Percentiles rank a stretch among this genome's conserved stretches.
These are phyloP conservation scores for Candida koratica DNA, from an alignment of 805 yeast species.

Conservation along the genomic window DNA sequence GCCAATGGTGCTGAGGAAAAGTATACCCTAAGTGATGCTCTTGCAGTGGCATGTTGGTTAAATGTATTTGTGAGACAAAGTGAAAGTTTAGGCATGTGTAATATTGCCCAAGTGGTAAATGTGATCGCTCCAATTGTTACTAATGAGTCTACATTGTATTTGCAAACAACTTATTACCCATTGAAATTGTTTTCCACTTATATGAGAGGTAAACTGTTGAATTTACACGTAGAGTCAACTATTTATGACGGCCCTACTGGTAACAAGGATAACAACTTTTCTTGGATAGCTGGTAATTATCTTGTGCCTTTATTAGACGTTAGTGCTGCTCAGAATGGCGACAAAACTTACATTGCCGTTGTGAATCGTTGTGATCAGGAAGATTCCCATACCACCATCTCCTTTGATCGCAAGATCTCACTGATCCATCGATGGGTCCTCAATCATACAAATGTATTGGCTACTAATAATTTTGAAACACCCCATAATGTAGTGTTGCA, in stretches of 20 bases:
- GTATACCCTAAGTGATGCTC: constrained; percentile 27
- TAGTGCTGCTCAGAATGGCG: constrained; percentile 21
- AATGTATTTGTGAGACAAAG: constrained; percentile 31
- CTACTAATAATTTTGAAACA: constrained; percentile 24
- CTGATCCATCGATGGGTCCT: constrained; percentile 19
- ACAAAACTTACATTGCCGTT: constrained; percentile 23
- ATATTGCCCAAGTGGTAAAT: constrained; percentile 31
- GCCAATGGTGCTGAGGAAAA: constrained; percentile 28
- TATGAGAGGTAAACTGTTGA: constrained; percentile 28
- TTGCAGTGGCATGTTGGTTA: constrained; percentile 32
- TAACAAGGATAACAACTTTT: constrained; percentile 14
- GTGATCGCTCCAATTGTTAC: constrained; percentile 36
- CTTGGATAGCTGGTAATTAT: constrained; percentile 20
- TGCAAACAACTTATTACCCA: constrained; percentile 29
- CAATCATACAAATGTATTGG: constrained; percentile 26
- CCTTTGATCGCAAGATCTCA: constrained; percentile 15
- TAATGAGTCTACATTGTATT: constrained; percentile 18
- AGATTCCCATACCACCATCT: constrained; percentile 19
- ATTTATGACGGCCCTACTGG: constrained; percentile 24
- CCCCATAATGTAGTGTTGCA: constrained; percentile 18
- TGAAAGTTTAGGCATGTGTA: constrained; percentile 28
- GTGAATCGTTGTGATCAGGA: constrained; percentile 24
- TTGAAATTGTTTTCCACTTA: constrained; percentile 24
- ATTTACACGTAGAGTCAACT: constrained; percentile 26
- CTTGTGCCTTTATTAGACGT: constrained; percentile 23